Base-by-base conservation (phyloP, 2,329 filamentous ascomycete species). In the Trichoderma breve region DNA sequence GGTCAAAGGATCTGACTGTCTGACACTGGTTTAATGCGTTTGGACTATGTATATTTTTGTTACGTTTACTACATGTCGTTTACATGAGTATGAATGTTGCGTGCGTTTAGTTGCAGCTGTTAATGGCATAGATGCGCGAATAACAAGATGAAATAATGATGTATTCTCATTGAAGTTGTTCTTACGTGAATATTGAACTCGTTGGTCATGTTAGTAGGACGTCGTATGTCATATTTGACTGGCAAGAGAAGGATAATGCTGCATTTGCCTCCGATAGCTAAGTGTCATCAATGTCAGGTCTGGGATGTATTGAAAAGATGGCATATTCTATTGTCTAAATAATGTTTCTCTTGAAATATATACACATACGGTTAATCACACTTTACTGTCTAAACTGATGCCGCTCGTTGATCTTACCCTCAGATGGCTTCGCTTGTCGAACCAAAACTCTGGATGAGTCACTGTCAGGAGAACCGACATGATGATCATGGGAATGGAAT, bases 21-120 rank as follows among this genome's bases (percentile, higher is more conserved):
- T 21, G 39, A 34, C 66, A 60, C 39, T 70, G 67, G 67, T 69
- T 67, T 61, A 70, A 61, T 70, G 67, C 39, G 67, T 61, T 70
- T 62, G 67, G 67, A 53, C 57, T 62, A 51, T 70, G 64, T 55
- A 67, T 62, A 36, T 61, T 53, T 55, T 55, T 70, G 28, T 62
- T 53, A 70, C 24, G 57, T 43, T 70, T 62, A 58, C 55, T 36
- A 39, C 15, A 62, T 70, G 64, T 58, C 18, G 28, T 62, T 70
- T 61, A 70, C 43, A 51, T 53, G 57, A 39, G 57, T 61, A 70
- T 26, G 57, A 62, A 58, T 30, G 57, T 61, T 53, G 57, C 67
- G 57, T 53, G 67, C 57, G 47, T 61, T 47, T 28, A 28, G 28
- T 28, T 51, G 57, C 57, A 51, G 21, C 32, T 32, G 9, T 34